Base-by-base conservation (phyloP, 768 basidiomycete species). In the Boletus rubropictus region DNA sequence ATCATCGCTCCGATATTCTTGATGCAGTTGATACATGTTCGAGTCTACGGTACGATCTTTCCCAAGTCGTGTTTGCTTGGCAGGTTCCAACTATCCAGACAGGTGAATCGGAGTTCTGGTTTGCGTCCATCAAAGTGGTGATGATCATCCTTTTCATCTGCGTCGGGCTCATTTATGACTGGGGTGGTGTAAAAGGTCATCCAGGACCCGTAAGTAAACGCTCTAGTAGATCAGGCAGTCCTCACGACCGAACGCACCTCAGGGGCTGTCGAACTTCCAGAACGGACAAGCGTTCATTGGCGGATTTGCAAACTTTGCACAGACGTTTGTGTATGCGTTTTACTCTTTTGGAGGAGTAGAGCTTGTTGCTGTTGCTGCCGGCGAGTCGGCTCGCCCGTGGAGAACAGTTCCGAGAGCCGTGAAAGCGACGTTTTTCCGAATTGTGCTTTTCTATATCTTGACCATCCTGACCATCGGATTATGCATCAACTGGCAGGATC, bases 311-410 rank as follows among this genome's bases (percentile, higher is more conserved):
- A 66, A 73, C 28, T 78, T 79, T 59, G 73, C 76, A 7, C 75
- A 76, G 55, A 77, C 75, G 5, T 83, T 82, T 50, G 80, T 84
- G 31, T 85, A 74, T 28, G 83, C 83, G 11, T 84, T 84, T 50
- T 88, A 80, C 65, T 83, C 82, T 7, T 82, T 77, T 61, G 80
- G 77, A 15, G 81, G 82, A 15, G 79, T 84, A 25, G 84, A 85
- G 54, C 73, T 88, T 9, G 83, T 86, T 34, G 78, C 82, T 3
- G 63, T 87, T 27, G 84, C 84, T n/a, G 84, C 84, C 9, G 81
- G 82, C 28, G 85, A 86, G 66, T 79, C 79, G 6, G 73, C 72
- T 38, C 74, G 73, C 53, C 84, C 84, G 1, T 72, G 81, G 64
- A 79, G 79, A 60, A 65, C 79, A 1, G 76, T 86, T 24, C 83